Base-by-base conservation (phyloP, 2,329 filamentous ascomycete genomes). In the Anisogramma anomala region DNA sequence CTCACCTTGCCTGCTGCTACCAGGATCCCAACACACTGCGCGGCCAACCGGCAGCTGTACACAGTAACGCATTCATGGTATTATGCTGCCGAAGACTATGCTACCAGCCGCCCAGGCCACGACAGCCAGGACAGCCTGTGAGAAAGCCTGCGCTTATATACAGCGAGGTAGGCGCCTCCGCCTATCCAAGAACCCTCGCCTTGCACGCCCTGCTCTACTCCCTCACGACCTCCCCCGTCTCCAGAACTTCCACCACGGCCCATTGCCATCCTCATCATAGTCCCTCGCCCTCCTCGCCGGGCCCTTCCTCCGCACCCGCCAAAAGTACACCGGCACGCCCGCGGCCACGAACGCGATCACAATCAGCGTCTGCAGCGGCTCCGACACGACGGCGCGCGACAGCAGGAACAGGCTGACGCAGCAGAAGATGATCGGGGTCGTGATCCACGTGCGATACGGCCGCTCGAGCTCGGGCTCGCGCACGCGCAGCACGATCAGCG, bases 391-490 rank as follows among this genome's bases (percentile, higher is more conserved):
- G 3, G 88, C 87, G 37, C 91, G 72, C 55, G 79, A 88, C 31
- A 98, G 73, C 49, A 98, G 62, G 57, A 98, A 98, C 49, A 98
- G 61, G 58, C 85, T 94, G 28, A 98, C 91, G 56, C 91, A 98
- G 71, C 91, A 98, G 59, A 98, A 98, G 42, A 95, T 89, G 50
- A 98, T 89, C 9, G 91, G 91, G 2, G 91, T 98, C 1, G 82
- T 82, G 55, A 98, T 94, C 91, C 89, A 98, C 3, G 88, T 94
- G 58, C 79, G 81, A 63, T 98, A 98, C 1, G 91, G 89, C 19
- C 91, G 68, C 59, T 95, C 87, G 33, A 98, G 71, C 48, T 80
- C 70, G 3, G 91, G 91, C 60, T 98, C 91, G 48, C 74, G 75
- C 22, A 96, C 85, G 22, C 91, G 74, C 47, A 98, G 69, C 39